Conservation (phyloP, 1,284 basidiomycete species). For the Golubevia sp. region DNA sequence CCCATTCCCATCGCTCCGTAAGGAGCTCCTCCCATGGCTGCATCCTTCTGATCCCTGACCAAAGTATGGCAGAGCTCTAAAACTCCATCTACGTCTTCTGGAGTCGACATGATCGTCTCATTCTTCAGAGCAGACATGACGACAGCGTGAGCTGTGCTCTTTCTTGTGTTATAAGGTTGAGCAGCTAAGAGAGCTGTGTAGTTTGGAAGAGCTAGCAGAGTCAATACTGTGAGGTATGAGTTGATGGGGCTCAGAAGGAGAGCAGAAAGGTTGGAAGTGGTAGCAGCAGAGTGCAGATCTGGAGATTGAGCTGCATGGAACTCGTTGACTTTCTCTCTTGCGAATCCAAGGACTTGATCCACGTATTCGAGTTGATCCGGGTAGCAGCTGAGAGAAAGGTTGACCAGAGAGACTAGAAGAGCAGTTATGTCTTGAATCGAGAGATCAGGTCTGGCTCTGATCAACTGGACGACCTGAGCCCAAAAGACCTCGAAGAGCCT, state of each 20-base stretch:
- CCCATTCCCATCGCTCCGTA: constrained; percentile 14
- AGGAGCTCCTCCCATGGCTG: constrained; percentile 20
- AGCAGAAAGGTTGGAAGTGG: constrained; percentile 40
- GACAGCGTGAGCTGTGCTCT: constrained; percentile 53
- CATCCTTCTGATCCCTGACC: constrained; percentile 46
- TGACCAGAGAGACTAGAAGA: constrained; percentile 49
- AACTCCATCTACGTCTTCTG: constrained; percentile 56
- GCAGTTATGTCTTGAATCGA: constrained; percentile 54
- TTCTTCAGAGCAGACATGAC: constrained; percentile 51
- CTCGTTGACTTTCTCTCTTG: constrained; percentile 42
- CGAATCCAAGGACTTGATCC: constrained; percentile 57
- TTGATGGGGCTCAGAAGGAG: constrained; percentile 54
- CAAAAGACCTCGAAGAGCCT: constrained; percentile 60
- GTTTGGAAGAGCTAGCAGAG: constrained; percentile 50
- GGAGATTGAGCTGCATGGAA: constrained; percentile 18
- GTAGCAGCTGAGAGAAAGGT: constrained; percentile 56
- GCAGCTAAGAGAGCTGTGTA: constrained; percentile 41
- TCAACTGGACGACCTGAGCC: constrained; percentile 57
- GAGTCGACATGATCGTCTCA: constrained; percentile 50
- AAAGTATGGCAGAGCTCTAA: constrained; percentile 50
- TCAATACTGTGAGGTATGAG: constrained; percentile 47
- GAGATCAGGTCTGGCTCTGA: constrained; percentile 57
- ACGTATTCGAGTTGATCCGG: constrained; percentile 59
- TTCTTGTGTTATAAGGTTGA: constrained; percentile 49
- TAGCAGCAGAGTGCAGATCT: constrained; percentile 36